Percentiles rank a stretch among this genome's conserved stretches.
phyloP scores from a whole-genome alignment of 352 stramenopile genomes.

The Phytopythium ostracodes region DNA sequence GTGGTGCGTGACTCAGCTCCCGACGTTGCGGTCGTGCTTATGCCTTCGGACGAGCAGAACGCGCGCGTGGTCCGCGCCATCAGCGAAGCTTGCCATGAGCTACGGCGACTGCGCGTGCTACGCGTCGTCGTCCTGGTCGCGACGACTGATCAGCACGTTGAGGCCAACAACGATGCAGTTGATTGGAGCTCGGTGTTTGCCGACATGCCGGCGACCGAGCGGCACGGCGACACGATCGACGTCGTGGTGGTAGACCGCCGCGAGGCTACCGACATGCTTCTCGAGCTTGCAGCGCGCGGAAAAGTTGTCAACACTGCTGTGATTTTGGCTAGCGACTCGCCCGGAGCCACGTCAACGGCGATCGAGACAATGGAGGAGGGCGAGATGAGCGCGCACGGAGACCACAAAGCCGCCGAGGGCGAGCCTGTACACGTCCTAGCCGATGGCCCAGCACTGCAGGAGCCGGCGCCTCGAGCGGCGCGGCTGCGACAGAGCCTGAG shows the following conservation, averaged over 20 bases:
- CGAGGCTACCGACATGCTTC: slow-evolving; percentile 63
- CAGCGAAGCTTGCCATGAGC: slow-evolving; percentile 38
- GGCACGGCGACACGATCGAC: slow-evolving; percentile 60
- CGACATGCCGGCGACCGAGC: slow-evolving; percentile 47
- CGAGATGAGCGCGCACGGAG: not conserved
- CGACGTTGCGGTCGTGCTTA: slow-evolving; percentile 60
- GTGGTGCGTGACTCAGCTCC: slow-evolving; percentile 27
- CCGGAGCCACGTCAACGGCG: slow-evolving; percentile 9
- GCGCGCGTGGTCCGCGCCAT: slow-evolving; percentile 49
- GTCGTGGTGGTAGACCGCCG: slow-evolving; percentile 55
- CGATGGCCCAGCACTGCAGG: not conserved
- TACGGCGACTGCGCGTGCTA: slow-evolving; percentile 41
- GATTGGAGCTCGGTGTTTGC: slow-evolving; percentile 43
- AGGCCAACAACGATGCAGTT: slow-evolving; percentile 9
- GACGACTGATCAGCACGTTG: slow-evolving; percentile 13
- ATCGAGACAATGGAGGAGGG: slow-evolving; percentile 9
- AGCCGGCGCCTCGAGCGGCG: not conserved
- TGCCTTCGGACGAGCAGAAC: slow-evolving; percentile 51
- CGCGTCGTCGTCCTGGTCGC: slow-evolving; percentile 57
- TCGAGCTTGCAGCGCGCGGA: slow-evolving; percentile 53
- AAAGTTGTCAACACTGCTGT: slow-evolving; percentile 56
- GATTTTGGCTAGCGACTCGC: slow-evolving; percentile 12
- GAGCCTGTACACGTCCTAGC: not conserved
- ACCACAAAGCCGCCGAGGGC: not conserved
- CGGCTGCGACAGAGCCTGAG: slow-evolving; percentile 24